Percentiles rank a stretch among this genome's conserved stretches.
phyloP scores from a whole-genome alignment of 306 rosid species.

The Lagenaria siceraria region DNA sequence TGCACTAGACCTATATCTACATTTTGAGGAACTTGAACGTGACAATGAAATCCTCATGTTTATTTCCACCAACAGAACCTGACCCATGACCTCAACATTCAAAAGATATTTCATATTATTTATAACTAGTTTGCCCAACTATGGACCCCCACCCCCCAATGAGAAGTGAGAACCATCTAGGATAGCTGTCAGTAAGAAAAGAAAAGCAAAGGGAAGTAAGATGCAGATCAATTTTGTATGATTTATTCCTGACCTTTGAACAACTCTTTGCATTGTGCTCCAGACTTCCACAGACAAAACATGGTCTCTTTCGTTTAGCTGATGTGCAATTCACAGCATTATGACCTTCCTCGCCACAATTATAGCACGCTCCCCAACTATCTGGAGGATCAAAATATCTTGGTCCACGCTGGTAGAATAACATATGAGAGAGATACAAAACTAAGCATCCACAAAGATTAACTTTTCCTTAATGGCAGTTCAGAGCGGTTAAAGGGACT shows the following conservation, averaged over 20 bases:
- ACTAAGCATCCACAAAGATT: slow-evolving; percentile 27
- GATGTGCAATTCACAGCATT: slow-evolving; percentile 56
- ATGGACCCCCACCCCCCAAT: neutral
- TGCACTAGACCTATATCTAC: neutral
- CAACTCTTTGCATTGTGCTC: slow-evolving; percentile 72
- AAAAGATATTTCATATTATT: neutral
- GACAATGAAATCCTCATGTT: neutral
- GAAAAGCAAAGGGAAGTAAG: neutral
- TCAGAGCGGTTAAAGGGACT: slow-evolving; percentile 36
- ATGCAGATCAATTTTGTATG: neutral
- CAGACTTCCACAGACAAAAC: slow-evolving; percentile 82
- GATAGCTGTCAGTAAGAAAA: neutral
- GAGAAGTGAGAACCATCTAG: neutral
- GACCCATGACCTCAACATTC: neutral
- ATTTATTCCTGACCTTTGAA: slow-evolving; percentile 33
- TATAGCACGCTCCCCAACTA: slow-evolving; percentile 81
- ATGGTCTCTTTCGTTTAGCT: slow-evolving; percentile 60
- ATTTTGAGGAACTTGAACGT: neutral
- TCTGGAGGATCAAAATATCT: slow-evolving; percentile 94
- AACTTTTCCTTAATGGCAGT: slow-evolving; percentile 24
- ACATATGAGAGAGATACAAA: slow-evolving; percentile 29
- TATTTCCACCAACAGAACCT: neutral
- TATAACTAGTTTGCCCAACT: neutral
- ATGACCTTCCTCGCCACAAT: slow-evolving; percentile 93
- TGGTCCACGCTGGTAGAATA: slow-evolving; percentile 76